These are phyloP conservation scores for Daldinia bambusicola DNA, from an alignment of 495 filamentous ascomycete genomes.

Conservation along the genomic window DNA sequence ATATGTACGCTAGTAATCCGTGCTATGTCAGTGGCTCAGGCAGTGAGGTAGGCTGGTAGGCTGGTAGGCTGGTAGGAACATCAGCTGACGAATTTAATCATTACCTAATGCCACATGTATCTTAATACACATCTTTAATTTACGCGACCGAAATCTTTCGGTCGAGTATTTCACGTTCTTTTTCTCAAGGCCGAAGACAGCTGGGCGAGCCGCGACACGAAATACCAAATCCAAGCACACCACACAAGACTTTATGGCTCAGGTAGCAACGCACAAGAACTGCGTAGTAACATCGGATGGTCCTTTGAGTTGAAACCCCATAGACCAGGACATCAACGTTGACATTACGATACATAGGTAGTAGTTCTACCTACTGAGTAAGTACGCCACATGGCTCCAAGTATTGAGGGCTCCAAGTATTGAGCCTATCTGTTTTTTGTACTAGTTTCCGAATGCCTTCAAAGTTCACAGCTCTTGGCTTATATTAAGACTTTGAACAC, in stretches of 20 bases:
- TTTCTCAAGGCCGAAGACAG: not conserved
- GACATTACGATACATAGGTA: no score
- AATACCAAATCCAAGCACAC: slow-evolving; percentile 2
- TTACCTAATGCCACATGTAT: no score
- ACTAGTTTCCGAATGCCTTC: no score
- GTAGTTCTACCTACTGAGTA: no score
- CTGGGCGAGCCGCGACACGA: not conserved
- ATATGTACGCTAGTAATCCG: not conserved
- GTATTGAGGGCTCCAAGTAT: no score
- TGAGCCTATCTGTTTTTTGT: no score
- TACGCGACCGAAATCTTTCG: not conserved
- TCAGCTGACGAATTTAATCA: slow-evolving; percentile 23
- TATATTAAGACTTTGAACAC: no score
- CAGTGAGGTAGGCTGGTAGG: not conserved
- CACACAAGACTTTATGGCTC: not conserved
- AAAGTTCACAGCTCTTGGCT: no score
- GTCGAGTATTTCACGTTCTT: not conserved
- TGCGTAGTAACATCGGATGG: no score
- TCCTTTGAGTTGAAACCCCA: no score
- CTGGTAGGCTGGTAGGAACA: slow-evolving; percentile 1
- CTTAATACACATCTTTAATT: slow-evolving; percentile 3
- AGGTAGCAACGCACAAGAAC: slow-evolving; percentile 25
- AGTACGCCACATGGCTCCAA: no score
- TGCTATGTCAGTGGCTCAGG: not conserved
- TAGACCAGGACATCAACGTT: not conserved